Conservation (phyloP, 805 yeast species). For the Starmerella tilneyi region DNA sequence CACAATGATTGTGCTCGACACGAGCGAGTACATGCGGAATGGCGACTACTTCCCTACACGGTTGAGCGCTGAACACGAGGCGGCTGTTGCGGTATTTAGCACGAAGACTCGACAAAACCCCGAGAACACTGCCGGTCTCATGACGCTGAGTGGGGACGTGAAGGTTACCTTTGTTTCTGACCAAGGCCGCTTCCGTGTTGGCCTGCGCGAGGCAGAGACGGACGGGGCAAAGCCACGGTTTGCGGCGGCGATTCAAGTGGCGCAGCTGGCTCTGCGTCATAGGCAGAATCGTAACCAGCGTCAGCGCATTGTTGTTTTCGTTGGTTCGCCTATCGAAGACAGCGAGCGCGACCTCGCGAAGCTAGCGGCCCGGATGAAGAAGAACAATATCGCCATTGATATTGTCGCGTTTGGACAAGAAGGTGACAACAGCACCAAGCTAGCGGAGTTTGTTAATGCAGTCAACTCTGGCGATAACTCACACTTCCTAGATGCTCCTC, state of each 20-base stretch:
- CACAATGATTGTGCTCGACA: constrained; percentile 88
- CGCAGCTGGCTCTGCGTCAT: constrained; percentile 86
- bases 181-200: constrained; percentile 73
- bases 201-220: constrained; percentile 66
- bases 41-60: constrained; percentile 87
- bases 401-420: constrained; percentile 89
- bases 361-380: constrained; percentile 85
- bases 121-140: constrained; percentile 83
- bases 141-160: constrained; percentile 87
- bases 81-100: constrained; percentile 77
- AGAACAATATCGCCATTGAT: constrained; percentile 83
- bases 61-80: constrained; percentile 84
- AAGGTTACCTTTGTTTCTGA: constrained; percentile 78
- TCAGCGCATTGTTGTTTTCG: constrained; percentile 81
- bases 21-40: constrained; percentile 90
- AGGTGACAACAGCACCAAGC: constrained; percentile 57
- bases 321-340: constrained; percentile 74
- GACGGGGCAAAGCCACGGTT: constrained; percentile 43
- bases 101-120: constrained; percentile 83
- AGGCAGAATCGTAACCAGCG: constrained; percentile 89
- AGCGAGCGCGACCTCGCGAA: constrained; percentile 61
- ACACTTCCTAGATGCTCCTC: constrained; percentile 76
- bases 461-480: constrained; percentile 54
- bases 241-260: constrained; percentile 81
- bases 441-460: constrained; percentile 64